Conservation (phyloP, 78 protist genomes). For the Pelomyxa schiedti region DNA sequence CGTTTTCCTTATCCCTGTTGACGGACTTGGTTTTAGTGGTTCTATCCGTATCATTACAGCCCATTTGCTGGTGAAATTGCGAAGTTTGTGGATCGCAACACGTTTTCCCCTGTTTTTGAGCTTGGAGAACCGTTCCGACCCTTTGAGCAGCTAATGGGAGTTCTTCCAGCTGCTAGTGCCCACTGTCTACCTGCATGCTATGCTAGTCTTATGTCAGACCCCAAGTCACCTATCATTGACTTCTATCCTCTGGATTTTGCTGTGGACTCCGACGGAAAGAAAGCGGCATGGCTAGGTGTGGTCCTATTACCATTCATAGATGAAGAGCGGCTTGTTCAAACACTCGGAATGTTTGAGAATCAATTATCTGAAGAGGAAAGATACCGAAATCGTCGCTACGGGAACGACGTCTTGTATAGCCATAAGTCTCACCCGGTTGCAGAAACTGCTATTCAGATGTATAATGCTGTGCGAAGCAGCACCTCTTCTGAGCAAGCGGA, state of each 20-base stretch:
- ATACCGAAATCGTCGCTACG: too few relatives aligned
- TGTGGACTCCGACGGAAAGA: conserved; percentile 71
- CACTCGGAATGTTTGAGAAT: conserved; percentile 3
- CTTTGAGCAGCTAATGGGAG: conserved; percentile 92
- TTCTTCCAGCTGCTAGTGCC: conserved; percentile 66
- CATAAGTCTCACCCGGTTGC: too few relatives aligned
- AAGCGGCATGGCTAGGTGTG: conserved; percentile 64
- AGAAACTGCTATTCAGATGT: too few relatives aligned
- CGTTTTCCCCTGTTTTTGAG: conserved; percentile 6
- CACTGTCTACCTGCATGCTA: conserved; percentile 57
- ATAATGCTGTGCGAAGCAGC: too few relatives aligned
- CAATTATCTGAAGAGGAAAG: conserved; percentile 21
- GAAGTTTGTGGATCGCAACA: not conserved
- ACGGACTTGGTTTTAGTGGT: too few relatives aligned
- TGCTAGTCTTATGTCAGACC: conserved; percentile 45
- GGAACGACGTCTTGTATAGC: too few relatives aligned
- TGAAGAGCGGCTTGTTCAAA: conserved; percentile 32
- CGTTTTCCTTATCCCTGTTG: too few relatives aligned
- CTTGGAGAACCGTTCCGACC: conserved; percentile 76
- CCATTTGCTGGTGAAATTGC: conserved; percentile 75
- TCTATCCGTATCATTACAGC: conserved; percentile 91
- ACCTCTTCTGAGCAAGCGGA: too few relatives aligned
- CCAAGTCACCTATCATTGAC: conserved; percentile 65
- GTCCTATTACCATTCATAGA: conserved; percentile 90
- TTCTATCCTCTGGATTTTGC: conserved; percentile 80